These are phyloP conservation scores for Zymoseptoria brevis DNA, from an alignment of 2,329 filamentous ascomycete species.

Conservation along the genomic window DNA sequence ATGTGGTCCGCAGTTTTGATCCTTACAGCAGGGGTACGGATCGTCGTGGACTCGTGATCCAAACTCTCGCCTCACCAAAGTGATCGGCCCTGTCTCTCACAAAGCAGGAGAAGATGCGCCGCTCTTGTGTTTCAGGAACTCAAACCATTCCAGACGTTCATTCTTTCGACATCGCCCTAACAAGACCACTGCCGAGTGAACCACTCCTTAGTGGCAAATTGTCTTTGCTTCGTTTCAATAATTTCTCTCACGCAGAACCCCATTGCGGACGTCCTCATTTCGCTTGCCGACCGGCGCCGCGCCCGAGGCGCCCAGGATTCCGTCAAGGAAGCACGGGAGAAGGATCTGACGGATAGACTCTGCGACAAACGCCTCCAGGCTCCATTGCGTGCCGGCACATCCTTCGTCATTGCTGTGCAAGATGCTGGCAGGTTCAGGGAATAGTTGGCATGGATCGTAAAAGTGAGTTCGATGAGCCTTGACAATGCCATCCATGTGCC, in stretches of 20 bases:
- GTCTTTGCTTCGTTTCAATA: background rate
- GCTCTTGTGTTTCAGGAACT: background rate
- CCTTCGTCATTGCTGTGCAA: background rate
- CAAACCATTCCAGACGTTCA: background rate
- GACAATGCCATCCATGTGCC: background rate
- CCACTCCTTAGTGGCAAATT: background rate
- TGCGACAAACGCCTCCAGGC: background rate
- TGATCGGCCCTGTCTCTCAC: background rate
- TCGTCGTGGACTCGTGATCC: background rate
- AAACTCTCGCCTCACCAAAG: background rate
- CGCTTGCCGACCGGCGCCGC: background rate
- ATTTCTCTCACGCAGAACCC: no score
- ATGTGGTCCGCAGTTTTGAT: background rate
- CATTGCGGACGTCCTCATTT: background rate
- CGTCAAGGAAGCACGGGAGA: background rate
- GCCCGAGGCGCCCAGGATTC: background rate
- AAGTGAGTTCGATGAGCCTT: background rate
- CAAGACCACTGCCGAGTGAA: background rate
- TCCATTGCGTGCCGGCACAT: no score
- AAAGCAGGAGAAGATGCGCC: background rate
- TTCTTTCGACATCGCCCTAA: background rate
- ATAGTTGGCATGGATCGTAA: background rate
- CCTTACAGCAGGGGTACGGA: background rate
- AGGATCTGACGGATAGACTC: background rate
- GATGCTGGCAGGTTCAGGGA: background rate